phyloP scores from a whole-genome alignment of 768 basidiomycete genomes.

The Leccinum disarticulatum region DNA sequence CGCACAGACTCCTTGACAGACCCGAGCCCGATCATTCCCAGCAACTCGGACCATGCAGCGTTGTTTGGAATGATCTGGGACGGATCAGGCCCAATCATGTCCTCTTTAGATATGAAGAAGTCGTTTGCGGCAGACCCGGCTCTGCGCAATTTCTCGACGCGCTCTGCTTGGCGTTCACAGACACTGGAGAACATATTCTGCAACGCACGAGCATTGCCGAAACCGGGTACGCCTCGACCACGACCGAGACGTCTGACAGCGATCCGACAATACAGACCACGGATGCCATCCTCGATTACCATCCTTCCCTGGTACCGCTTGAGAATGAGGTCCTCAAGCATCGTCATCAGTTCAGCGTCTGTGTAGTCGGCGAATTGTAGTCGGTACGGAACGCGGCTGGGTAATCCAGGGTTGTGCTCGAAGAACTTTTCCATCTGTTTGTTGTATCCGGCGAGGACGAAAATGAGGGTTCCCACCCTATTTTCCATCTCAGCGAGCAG shows the following conservation, averaged over 20 bases:
- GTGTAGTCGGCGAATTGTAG: constrained; percentile 62
- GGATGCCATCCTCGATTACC: constrained; percentile 53
- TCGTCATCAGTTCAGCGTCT: constrained; percentile 53
- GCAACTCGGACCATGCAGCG: constrained; percentile 51
- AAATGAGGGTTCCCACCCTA: constrained; percentile 59
- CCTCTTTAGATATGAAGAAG: constrained; percentile 50
- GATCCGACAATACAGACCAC: constrained; percentile 51
- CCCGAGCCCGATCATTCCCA: constrained; percentile 52
- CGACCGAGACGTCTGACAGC: constrained; percentile 19
- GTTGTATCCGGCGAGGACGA: constrained; percentile 70
- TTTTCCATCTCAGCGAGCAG: constrained; percentile 78
- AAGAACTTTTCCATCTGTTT: constrained; percentile 78
- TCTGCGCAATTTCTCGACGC: constrained; percentile 43
- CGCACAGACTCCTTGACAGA: constrained; percentile 56
- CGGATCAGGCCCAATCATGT: constrained; percentile 67
- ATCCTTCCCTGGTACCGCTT: constrained; percentile 50
- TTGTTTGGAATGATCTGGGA: constrained; percentile 46
- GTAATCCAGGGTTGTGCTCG: constrained; percentile 70
- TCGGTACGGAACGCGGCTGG: constrained; percentile 63
- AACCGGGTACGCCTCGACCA: constrained; percentile 41
- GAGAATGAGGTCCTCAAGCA: constrained; percentile 50
- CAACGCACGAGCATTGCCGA: constrained; percentile 67
- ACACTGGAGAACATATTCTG: constrained; percentile 49
- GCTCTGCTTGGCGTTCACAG: constrained; percentile 51
- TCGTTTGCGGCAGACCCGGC: constrained; percentile 45